phyloP scores from a whole-genome alignment of 208 protist species.

The Angomonas deanei region DNA sequence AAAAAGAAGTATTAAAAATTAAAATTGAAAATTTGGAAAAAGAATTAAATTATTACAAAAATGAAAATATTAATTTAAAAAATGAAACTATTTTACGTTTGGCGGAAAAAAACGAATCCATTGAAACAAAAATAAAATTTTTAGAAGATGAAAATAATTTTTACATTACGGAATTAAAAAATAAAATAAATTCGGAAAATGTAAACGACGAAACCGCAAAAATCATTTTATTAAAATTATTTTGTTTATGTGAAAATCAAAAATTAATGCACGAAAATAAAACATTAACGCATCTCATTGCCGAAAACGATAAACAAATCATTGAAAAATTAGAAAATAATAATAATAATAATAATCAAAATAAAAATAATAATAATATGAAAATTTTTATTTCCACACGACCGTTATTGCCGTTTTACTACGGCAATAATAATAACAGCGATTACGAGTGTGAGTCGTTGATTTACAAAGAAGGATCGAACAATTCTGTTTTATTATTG shows the following conservation, averaged over 20 bases:
- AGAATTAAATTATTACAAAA: neutral
- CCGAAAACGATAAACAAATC: too few relatives aligned
- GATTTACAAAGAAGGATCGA: too few relatives aligned
- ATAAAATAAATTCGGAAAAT: neutral
- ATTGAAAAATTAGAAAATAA: neutral
- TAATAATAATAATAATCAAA: neutral
- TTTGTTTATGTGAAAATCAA: too few relatives aligned
- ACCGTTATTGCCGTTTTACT: too few relatives aligned
- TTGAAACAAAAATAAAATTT: neutral
- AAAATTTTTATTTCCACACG: slow-evolving; percentile 10
- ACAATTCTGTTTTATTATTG: neutral
- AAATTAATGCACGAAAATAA: too few relatives aligned
- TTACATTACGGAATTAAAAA: neutral
- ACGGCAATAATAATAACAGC: too few relatives aligned
- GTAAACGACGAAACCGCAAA: too few relatives aligned
- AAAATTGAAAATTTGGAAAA: neutral
- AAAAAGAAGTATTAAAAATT: too few relatives aligned
- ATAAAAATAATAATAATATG: slow-evolving; percentile 9
- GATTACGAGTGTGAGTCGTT: too few relatives aligned
- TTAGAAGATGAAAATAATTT: slow-evolving; percentile 2
- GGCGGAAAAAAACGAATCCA: neutral
- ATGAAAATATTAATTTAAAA: neutral
- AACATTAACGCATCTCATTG: too few relatives aligned
- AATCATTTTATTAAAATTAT: too few relatives aligned
- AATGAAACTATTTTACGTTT: neutral